A percentile compares a stretch with the other conserved stretches of the same genome.
phyloP scores from a whole-genome alignment of 2,329 filamentous ascomycete species.

The Colletotrichum siamense region DNA sequence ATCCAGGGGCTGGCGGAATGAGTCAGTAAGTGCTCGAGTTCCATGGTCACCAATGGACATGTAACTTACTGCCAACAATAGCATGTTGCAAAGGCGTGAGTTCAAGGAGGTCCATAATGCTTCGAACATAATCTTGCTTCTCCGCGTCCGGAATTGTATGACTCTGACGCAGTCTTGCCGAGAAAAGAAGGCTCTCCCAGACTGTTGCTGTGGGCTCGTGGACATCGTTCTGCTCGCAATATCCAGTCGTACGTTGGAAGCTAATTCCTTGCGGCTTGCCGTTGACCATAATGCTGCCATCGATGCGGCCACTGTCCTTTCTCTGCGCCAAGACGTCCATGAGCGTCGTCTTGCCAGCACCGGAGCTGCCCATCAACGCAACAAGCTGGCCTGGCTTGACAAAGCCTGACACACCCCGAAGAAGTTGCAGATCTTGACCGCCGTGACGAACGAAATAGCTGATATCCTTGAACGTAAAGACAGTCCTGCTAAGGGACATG shows the following conservation, averaged over 20 bases:
- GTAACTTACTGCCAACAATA: constrained; percentile 48
- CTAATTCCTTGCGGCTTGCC: neutral
- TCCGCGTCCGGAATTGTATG: constrained; percentile 57
- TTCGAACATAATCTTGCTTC: constrained; percentile 70
- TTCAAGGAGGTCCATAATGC: constrained; percentile 70
- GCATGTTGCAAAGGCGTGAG: constrained; percentile 69
- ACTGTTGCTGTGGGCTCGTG: constrained; percentile 67
- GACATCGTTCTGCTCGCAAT: constrained; percentile 29
- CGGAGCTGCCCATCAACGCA: constrained; percentile 58
- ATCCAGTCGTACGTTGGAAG: constrained; percentile 8
- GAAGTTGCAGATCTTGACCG: constrained; percentile 57
- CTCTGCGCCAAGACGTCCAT: constrained; percentile 72
- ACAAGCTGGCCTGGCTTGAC: constrained; percentile 72
- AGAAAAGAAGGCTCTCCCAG: constrained; percentile 71
- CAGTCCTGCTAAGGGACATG: neutral
- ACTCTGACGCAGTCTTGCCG: constrained; percentile 67
- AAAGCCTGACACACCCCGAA: constrained; percentile 72
- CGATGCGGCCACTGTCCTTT: constrained; percentile 38
- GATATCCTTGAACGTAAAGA: constrained; percentile 13
- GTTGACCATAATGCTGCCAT: constrained; percentile 25
- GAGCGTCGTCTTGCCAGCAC: constrained; percentile 39
- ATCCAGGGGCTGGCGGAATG: constrained; percentile 48
- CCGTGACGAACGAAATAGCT: neutral
- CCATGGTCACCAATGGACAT: neutral
- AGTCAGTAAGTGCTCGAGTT: neutral